Evolutionary conservation across 2,329 filamentous ascomycete species (phyloP).

Genomic region (Ophiosphaerella korrae): DNA sequence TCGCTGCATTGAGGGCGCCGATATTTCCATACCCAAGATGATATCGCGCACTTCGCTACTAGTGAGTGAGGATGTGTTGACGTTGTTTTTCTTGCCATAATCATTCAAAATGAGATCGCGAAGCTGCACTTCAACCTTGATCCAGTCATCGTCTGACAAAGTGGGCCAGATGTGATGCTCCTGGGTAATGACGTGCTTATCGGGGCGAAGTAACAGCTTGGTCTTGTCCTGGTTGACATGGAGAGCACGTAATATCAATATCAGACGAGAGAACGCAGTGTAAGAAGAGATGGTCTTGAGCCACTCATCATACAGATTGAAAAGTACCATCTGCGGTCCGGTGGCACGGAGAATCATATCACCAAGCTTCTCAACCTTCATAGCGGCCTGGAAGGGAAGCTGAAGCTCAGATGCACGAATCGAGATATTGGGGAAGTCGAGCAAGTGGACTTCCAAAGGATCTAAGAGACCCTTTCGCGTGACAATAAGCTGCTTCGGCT

Average conservation of each 20-base stretch:
- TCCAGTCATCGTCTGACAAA: constrained; percentile 94
- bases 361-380: constrained; percentile 99
- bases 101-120: constrained; percentile 96
- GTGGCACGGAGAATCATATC: constrained; percentile 99
- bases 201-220: constrained; percentile 89
- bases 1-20: constrained; percentile 94
- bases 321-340: constrained; percentile 99
- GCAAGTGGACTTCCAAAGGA: constrained; percentile 93
- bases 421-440: constrained; percentile 99
- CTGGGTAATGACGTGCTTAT: constrained; percentile 97
- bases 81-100: constrained; percentile 99
- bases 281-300: constrained; percentile 98
- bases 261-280: constrained; percentile 93
- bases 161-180: constrained; percentile 99
- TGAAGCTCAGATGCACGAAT: constrained; percentile 97
- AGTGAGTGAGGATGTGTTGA: constrained; percentile 95
- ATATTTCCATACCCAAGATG: constrained; percentile 99
- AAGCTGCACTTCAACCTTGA: constrained; percentile 97
- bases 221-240: constrained; percentile 99
- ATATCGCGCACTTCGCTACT: constrained; percentile 98
- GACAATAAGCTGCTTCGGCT: constrained; percentile 97
- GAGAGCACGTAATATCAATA: constrained; percentile 89
- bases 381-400: constrained; percentile 97
- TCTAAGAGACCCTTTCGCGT: constrained; percentile 96
- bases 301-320: constrained; percentile 99